Percentiles rank a stretch among this genome's conserved stretches.
Evolutionary conservation across 108 stramenopile genomes (phyloP).

Genomic region (Phaeodactylum tricornutum): DNA sequence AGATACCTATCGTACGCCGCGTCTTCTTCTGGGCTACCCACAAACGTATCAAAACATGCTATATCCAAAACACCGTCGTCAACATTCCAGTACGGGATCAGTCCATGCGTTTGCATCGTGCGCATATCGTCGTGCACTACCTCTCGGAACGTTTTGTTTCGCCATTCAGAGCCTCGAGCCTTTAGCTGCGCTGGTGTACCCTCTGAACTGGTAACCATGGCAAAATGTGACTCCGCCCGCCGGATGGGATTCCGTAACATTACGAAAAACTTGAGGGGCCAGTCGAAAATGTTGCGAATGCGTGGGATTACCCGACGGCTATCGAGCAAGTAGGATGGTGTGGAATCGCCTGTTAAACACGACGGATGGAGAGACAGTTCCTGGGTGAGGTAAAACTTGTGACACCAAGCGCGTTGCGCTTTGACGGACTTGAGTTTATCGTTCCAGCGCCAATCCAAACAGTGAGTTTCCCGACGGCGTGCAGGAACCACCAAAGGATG

Average conservation of each 20-base stretch:
- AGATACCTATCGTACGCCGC: conserved; percentile 61
- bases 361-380: conserved; percentile 55
- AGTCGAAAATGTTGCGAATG: conserved; percentile 46
- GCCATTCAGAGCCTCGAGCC: conserved; percentile 71
- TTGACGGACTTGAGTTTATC: conserved; percentile 22
- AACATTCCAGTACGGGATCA: conserved; percentile 69
- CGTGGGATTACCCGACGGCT: conserved; percentile 88
- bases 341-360: conserved; percentile 89
- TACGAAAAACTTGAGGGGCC: conserved; percentile 75
- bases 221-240: conserved; percentile 87
- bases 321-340: conserved; percentile 88
- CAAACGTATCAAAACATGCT: conserved; percentile 33
- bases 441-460: conserved; percentile 94
- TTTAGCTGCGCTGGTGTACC: conserved; percentile 79
- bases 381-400: conserved; percentile 70
- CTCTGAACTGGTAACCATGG: conserved; percentile 82
- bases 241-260: conserved; percentile 91
- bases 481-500: conserved; percentile 82
- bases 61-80: conserved; percentile 38
- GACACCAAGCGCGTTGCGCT: conserved; percentile 38
- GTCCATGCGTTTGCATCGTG: conserved; percentile 54
- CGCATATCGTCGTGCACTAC: conserved; percentile 72
- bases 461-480: conserved; percentile 92
- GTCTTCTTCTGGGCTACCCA: conserved; percentile 42
- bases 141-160: conserved; percentile 67